These are phyloP conservation scores for Hylodesmum podocarpum DNA, from an alignment of 306 rosid species.

Conservation along the genomic window DNA sequence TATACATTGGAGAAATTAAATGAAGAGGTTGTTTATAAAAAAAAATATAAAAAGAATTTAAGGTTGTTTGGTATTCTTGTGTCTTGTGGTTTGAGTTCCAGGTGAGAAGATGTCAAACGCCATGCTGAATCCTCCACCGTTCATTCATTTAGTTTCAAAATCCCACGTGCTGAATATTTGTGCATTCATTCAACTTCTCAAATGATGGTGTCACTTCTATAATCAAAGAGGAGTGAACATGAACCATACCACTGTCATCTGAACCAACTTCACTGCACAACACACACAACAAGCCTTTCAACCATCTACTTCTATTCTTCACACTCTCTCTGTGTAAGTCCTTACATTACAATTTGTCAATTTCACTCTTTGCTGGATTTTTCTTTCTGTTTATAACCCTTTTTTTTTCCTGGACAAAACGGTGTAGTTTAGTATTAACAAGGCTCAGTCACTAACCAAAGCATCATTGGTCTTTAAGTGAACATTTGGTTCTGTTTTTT, in stretches of 20 bases:
- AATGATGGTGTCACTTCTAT: background rate
- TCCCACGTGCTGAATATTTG: slow-evolving; percentile 13
- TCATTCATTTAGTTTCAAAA: background rate
- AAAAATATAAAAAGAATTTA: too few relatives aligned
- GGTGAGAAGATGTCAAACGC: background rate
- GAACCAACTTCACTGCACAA: background rate
- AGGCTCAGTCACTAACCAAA: background rate
- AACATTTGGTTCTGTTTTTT: background rate
- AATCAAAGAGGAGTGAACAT: background rate
- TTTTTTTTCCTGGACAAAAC: background rate
- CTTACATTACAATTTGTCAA: background rate
- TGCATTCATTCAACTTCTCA: background rate
- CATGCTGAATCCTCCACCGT: background rate
- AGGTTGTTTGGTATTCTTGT: background rate
- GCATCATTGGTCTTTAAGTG: background rate
- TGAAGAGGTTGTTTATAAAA: background rate
- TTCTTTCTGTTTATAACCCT: background rate
- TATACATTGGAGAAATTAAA: background rate
- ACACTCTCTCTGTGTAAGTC: slow-evolving; percentile 23
- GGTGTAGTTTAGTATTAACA: background rate
- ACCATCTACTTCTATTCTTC: background rate
- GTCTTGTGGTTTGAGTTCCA: background rate
- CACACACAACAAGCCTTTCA: background rate
- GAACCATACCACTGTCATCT: background rate
- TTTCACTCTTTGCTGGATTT: background rate